phyloP scores from a whole-genome alignment of 495 filamentous ascomycete species.

The Aspergillus mulundensis region DNA sequence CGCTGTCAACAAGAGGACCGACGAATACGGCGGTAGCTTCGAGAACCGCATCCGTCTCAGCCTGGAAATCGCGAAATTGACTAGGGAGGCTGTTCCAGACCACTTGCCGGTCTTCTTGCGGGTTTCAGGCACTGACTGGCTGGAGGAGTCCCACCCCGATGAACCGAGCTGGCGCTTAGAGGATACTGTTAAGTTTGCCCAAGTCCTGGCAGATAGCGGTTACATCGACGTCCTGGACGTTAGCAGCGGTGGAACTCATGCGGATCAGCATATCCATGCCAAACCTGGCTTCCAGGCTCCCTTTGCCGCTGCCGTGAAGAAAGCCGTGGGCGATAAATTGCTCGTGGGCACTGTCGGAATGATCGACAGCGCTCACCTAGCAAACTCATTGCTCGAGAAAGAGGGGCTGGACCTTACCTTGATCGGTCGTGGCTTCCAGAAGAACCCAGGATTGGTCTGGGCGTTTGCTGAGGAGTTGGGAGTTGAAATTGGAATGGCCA shows the following conservation, averaged over 20 bases:
- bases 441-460: conserved; percentile 62
- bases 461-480: conserved; percentile 61
- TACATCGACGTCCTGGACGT: conserved; percentile 64
- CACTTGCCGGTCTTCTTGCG: conserved; percentile 65
- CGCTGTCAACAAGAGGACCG: conserved; percentile 9
- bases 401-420: conserved; percentile 57
- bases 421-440: conserved; percentile 63
- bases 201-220: conserved; percentile 50
- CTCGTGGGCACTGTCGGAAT: conserved; percentile 59
- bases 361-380: conserved; percentile 57
- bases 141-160: conserved; percentile 45
- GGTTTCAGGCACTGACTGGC: conserved; percentile 60
- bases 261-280: conserved; percentile 53
- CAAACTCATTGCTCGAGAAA: conserved; percentile 54
- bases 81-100: conserved; percentile 43
- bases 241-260: conserved; percentile 59
- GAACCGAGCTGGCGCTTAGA: conserved; percentile 54
- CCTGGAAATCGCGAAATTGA: conserved; percentile 14
- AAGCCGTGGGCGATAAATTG: conserved; percentile 57
- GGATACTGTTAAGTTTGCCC: conserved; percentile 53
- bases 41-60: conserved; percentile 51
- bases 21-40: conserved; percentile 51
- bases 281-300: conserved; percentile 62
- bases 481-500: conserved; percentile 53
- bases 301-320: conserved; percentile 58